Evolutionary conservation across 73 alveolate species (phyloP), one percentile per base, ranked within the genome.

Genomic region (Paraurostyla sp.): DNA sequence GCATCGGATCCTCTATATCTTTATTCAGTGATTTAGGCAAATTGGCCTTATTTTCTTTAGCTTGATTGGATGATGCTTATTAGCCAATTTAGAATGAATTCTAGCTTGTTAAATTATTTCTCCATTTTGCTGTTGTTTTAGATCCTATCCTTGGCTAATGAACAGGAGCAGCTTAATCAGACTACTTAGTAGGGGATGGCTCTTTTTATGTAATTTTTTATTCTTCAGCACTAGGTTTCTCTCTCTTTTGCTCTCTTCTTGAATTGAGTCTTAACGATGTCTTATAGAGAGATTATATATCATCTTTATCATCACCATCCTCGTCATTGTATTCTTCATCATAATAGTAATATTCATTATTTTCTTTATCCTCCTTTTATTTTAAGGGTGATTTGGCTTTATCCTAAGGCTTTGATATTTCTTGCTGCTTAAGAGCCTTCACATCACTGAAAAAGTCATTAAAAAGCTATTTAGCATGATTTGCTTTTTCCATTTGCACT

Each of bases 401-500:
- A 16, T 71, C 40, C 25, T 71, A 20, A 35, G 25, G 13, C 25
- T 76, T 25, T 23, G 76, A 75, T 48, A 11, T 13, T 23, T 15
- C 38, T 41, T 4, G 7, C 7, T 33, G 63, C 18, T 7, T 40
- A 36, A 35, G 32, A 35, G 7, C 15, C 20, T 73, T 73, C 4
- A 78, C 63, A 36, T 78, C 78, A 51, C 65, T 54, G 52, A 78
- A 78, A 57, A 78, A 78, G 29, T 81, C 82, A 46, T 59, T 57
- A 41, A 81, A 46, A n/a, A 81, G 49, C 33, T 57, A 9, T 33
- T 81, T 81, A 9, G 80, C 83, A 7, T 81, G 29, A 35, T 81
- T 35, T 16, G 82, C 92, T 40, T 83, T 65, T 7, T 85, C 81
- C 65, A 85, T 85, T 81, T 85, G 27, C 33, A 29, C 35, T 46